These are phyloP conservation scores for Lachancea kluyveri DNA, from an alignment of 805 yeast species.

Conservation along the genomic window DNA sequence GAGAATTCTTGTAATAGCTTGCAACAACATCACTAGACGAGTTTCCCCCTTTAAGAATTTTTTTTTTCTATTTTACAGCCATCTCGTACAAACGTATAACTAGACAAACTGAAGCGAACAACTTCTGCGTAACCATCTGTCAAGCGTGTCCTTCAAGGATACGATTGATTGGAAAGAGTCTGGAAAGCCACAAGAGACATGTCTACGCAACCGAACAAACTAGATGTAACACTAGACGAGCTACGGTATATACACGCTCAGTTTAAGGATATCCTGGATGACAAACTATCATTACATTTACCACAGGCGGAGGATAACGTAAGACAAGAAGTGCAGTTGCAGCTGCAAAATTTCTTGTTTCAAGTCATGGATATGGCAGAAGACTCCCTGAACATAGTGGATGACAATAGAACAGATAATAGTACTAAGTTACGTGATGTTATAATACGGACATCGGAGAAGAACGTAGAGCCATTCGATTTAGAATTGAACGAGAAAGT, in stretches of 20 bases:
- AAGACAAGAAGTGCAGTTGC: slow-evolving; percentile 19
- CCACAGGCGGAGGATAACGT: slow-evolving; percentile 18
- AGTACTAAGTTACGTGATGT: slow-evolving; percentile 18
- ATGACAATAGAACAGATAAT: slow-evolving; percentile 37
- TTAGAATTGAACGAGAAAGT: slow-evolving; percentile 52
- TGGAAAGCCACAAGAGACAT: background rate
- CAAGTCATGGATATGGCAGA: slow-evolving; percentile 46
- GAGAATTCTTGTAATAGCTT: too few species aligned
- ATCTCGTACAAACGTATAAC: too few species aligned
- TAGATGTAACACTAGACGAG: slow-evolving; percentile 24
- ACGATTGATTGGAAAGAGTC: too few species aligned
- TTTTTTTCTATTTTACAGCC: too few species aligned
- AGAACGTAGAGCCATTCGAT: slow-evolving; percentile 64
- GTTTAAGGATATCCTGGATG: slow-evolving; percentile 21
- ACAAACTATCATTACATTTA: slow-evolving; percentile 15
- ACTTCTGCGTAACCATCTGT: too few species aligned
- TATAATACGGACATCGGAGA: slow-evolving; percentile 16
- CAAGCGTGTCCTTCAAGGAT: too few species aligned
- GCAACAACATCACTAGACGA: too few species aligned
- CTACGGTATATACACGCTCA: slow-evolving; percentile 25
- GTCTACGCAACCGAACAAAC: slow-evolving; percentile 10
- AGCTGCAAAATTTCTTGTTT: slow-evolving; percentile 19
- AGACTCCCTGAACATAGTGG: slow-evolving; percentile 54
- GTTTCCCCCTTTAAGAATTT: too few species aligned
- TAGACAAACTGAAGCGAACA: too few species aligned